Evolutionary conservation across 2,329 filamentous ascomycete species (phyloP).

Genomic region (Cytospora schulzeri): DNA sequence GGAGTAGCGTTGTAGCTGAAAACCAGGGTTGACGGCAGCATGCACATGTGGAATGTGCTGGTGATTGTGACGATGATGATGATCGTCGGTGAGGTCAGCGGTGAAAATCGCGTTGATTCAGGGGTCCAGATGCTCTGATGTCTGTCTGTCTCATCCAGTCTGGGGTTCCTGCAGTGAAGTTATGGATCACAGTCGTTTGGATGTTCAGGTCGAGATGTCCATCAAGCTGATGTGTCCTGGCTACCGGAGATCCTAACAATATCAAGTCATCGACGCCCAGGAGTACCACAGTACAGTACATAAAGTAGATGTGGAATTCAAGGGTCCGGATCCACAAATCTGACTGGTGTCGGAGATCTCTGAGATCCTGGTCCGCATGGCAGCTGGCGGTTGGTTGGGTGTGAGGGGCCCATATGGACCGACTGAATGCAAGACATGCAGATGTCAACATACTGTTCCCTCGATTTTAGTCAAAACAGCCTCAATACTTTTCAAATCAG

Average conservation of each 20-base stretch:
- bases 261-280: neutral
- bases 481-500: too few species aligned
- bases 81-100: neutral
- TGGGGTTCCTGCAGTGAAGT: neutral
- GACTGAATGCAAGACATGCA: neutral
- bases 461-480: neutral
- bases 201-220: neutral
- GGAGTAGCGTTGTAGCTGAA: constrained; percentile 1
- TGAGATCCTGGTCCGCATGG: neutral
- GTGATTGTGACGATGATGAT: neutral
- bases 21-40: constrained; percentile 13
- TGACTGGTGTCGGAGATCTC: neutral
- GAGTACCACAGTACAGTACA: neutral
- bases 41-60: constrained; percentile 14
- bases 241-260: neutral
- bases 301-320: neutral
- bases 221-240: neutral
- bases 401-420: too few species aligned
- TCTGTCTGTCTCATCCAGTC: neutral
- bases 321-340: neutral
- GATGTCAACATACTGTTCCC: neutral
- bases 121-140: neutral
- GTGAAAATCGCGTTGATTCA: neutral
- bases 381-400: neutral
- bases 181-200: neutral